Percentiles rank a stretch among this genome's conserved stretches.
These are phyloP conservation scores for Silene conica DNA, from an alignment of 148 eudicot species.

Conservation along the genomic window DNA sequence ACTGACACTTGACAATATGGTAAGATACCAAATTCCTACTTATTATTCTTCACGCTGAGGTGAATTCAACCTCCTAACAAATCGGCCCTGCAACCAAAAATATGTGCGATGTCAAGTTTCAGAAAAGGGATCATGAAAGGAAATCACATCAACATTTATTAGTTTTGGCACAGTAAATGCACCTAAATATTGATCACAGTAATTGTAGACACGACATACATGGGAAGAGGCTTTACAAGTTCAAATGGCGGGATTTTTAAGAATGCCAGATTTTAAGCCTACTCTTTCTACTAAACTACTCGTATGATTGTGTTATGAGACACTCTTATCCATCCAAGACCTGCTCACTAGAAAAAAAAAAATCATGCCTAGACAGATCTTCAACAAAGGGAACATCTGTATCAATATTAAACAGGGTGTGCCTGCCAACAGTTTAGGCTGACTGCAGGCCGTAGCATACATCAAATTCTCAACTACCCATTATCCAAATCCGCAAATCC, in stretches of 20 bases:
- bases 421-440: not conserved
- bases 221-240: not conserved
- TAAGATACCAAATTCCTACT: not conserved
- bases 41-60: not conserved
- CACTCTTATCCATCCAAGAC: not conserved
- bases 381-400: not conserved
- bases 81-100: slow-evolving; percentile 16
- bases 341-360: no score
- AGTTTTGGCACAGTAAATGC: not conserved
- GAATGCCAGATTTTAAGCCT: no score
- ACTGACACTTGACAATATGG: not conserved
- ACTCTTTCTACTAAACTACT: not conserved
- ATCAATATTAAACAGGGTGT: not conserved
- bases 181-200: not conserved
- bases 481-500: not conserved
- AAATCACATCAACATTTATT: slow-evolving; percentile 22
- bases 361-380: no score
- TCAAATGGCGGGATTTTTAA: not conserved
- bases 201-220: not conserved
- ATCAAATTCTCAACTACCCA: not conserved
- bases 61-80: slow-evolving; percentile 10
- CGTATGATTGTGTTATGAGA: not conserved
- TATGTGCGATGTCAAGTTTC: not conserved
- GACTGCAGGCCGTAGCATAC: not conserved
- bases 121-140: slow-evolving; percentile 12